Conservation (phyloP, 2,329 filamentous ascomycete species). For the Epichloe coenophiala region DNA sequence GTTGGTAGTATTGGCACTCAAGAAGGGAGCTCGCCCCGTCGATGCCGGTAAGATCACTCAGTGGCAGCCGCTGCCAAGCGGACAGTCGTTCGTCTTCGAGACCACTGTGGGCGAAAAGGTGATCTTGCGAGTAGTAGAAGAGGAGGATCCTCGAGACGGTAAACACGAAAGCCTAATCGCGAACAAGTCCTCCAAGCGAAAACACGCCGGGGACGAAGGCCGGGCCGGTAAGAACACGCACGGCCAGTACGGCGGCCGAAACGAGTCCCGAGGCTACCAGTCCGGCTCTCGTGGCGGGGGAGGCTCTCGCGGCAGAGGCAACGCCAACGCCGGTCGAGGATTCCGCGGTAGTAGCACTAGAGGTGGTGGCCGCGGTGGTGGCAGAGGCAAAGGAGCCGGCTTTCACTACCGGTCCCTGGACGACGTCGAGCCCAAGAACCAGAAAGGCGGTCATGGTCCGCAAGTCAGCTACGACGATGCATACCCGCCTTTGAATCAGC, state of each 20-base stretch:
- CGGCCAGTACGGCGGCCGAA: conserved; percentile 23
- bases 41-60: conserved; percentile 72
- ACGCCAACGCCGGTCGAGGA: conserved; percentile 19
- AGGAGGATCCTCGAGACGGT: conserved; percentile 48
- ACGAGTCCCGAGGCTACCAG: conserved; percentile 29
- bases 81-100: conserved; percentile 64
- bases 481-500: conserved; percentile 14
- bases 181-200: conserved; percentile 47
- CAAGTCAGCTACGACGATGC: conserved; percentile 36
- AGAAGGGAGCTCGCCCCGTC: conserved; percentile 59
- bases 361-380: conserved; percentile 23
- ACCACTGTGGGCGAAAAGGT: conserved; percentile 79
- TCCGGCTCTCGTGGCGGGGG: conserved; percentile 22
- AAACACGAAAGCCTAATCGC: conserved; percentile 50
- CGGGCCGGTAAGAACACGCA: conserved; percentile 19
- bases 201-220: conserved; percentile 37
- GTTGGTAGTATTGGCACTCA: conserved; percentile 69
- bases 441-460: conserved; percentile 27
- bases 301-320: conserved; percentile 20
- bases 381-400: conserved; percentile 34
- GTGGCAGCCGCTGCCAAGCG: conserved; percentile 64
- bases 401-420: conserved; percentile 54
- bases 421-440: conserved; percentile 41
- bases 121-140: conserved; percentile 69
- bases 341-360: conserved; percentile 25